A percentile compares a stretch with the other conserved stretches of the same genome.
phyloP scores from a whole-genome alignment of 352 stramenopile genomes.

The Sclerospora graminicola region DNA sequence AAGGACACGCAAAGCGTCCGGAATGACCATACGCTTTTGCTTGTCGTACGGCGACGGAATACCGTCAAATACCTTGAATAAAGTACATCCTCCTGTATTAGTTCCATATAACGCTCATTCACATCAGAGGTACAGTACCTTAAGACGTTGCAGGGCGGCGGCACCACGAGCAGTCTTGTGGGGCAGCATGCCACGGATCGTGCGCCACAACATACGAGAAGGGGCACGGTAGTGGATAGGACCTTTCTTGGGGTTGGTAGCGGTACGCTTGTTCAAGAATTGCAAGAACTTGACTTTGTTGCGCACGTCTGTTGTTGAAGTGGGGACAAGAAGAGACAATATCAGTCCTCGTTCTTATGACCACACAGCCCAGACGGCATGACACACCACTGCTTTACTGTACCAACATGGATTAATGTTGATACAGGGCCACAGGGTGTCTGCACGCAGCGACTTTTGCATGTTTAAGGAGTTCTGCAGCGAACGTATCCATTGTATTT shows the following conservation, averaged over 20 bases:
- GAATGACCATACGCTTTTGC: slow-evolving; percentile 98
- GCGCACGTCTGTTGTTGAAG: slow-evolving; percentile 75
- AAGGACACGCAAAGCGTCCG: slow-evolving; percentile 90
- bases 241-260: slow-evolving; percentile 96
- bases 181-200: slow-evolving; percentile 97
- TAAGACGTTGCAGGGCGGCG: slow-evolving; percentile 92
- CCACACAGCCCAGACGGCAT: slow-evolving; percentile 60
- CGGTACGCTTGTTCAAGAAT: slow-evolving; percentile 97
- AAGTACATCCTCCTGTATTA: too few relatives aligned
- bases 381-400: slow-evolving; percentile 40
- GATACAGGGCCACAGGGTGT: slow-evolving; percentile 41
- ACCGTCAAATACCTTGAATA: slow-evolving; percentile 95
- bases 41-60: slow-evolving; percentile 98
- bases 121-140: slow-evolving; percentile 38
- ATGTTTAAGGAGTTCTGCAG: slow-evolving; percentile 57
- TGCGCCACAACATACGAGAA: slow-evolving; percentile 88
- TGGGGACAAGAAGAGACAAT: slow-evolving; percentile 21
- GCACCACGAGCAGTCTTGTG: slow-evolving; percentile 97
- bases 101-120: not conserved
- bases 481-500: slow-evolving; percentile 6
- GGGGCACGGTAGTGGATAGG: slow-evolving; percentile 97
- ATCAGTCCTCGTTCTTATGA: slow-evolving; percentile 23
- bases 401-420: slow-evolving; percentile 12
- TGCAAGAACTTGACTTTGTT: slow-evolving; percentile 98
- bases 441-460: slow-evolving; percentile 88